These are phyloP conservation scores for Drechslerella stenobrocha DNA, from an alignment of 2,329 filamentous ascomycete genomes.

Conservation along the genomic window DNA sequence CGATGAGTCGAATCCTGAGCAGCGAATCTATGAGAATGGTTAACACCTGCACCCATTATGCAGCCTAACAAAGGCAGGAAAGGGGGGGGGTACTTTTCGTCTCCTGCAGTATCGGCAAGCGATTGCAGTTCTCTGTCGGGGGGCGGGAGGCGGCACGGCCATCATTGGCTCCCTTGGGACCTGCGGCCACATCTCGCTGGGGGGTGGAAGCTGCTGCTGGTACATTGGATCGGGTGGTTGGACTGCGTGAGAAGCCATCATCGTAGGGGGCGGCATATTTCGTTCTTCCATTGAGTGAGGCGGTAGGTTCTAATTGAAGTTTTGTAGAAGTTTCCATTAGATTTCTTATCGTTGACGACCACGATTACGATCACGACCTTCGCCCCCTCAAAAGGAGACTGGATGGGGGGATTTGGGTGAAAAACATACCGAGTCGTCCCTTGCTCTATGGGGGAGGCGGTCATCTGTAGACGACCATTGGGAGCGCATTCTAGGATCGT, in stretches of 20 bases:
- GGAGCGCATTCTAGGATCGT: constrained; percentile 39
- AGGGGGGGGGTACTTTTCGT: constrained; percentile 60
- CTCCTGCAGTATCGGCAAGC: constrained; percentile 65
- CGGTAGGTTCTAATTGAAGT: constrained; percentile 12
- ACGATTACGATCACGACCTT: neutral
- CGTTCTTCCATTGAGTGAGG: constrained; percentile 31
- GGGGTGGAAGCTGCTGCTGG: constrained; percentile 33
- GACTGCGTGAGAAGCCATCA: constrained; percentile 38
- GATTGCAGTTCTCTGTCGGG: constrained; percentile 65
- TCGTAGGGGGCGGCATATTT: constrained; percentile 39
- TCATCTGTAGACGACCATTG: constrained; percentile 35
- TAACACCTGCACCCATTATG: constrained; percentile 12
- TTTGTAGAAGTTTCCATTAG: neutral
- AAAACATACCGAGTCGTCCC: constrained; percentile 33
- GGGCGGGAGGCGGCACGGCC: constrained; percentile 56
- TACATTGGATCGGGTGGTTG: constrained; percentile 42
- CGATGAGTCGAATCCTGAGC: constrained; percentile 73
- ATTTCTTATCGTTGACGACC: neutral
- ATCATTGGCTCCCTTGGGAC: constrained; percentile 41
- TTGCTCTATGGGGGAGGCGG: constrained; percentile 23
- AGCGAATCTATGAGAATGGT: constrained; percentile 66
- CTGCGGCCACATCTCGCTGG: constrained; percentile 46
- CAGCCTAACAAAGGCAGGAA: neutral
- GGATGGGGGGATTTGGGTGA: neutral
- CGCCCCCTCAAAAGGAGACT: neutral